phyloP scores from a whole-genome alignment of 805 yeast species.

The Ogataea haglerorum region DNA sequence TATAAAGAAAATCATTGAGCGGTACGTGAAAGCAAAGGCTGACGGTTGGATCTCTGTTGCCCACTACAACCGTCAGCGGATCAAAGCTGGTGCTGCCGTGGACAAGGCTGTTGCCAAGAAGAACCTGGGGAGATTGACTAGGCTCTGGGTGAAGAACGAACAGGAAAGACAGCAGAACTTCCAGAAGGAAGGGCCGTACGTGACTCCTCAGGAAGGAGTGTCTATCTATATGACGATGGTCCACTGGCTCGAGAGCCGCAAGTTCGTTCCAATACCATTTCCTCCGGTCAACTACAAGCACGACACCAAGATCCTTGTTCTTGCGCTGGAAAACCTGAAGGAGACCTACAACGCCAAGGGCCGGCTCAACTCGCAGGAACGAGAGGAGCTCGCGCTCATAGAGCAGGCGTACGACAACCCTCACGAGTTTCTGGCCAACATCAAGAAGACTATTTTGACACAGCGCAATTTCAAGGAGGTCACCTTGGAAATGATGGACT shows the following conservation, averaged over 20 bases:
- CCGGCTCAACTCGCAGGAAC: conserved; percentile 76
- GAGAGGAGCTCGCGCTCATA: conserved; percentile 89
- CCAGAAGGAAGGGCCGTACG: conserved; percentile 82
- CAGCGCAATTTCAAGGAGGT: conserved; percentile 93
- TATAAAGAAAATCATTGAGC: conserved; percentile 76
- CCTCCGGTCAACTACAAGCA: conserved; percentile 91
- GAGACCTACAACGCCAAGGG: conserved; percentile 74
- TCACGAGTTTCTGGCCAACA: conserved; percentile 81
- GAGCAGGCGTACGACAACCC: conserved; percentile 98
- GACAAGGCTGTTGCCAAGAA: conserved; percentile 94
- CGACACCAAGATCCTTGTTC: conserved; percentile 83
- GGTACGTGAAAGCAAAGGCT: conserved; percentile 92
- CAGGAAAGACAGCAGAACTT: conserved; percentile 82
- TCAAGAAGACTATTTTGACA: conserved; percentile 77
- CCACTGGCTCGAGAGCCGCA: conserved; percentile 82
- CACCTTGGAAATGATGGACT: conserved; percentile 85
- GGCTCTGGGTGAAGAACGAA: conserved; percentile 90
- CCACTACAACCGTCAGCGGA: conserved; percentile 85
- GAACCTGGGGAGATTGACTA: conserved; percentile 85
- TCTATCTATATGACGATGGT: conserved; percentile 83
- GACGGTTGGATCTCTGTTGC: conserved; percentile 96
- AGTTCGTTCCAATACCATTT: conserved; percentile 84
- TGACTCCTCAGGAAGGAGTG: conserved; percentile 85
- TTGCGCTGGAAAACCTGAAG: conserved; percentile 86
- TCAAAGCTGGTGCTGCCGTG: conserved; percentile 83